phyloP scores from a whole-genome alignment of 2,329 filamentous ascomycete genomes.

The Nemania bipapillata region DNA sequence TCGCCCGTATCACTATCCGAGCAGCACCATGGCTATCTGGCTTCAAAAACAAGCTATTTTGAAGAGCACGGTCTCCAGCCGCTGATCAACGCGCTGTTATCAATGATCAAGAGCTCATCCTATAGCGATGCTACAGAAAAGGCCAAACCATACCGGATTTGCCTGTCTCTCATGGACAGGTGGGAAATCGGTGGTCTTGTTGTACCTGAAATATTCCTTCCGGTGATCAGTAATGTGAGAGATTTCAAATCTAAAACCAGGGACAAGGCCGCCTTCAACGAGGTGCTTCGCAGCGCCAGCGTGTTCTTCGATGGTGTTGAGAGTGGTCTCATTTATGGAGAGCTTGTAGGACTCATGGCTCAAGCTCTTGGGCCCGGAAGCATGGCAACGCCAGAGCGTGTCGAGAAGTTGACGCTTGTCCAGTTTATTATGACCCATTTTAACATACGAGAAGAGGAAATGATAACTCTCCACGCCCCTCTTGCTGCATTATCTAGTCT shows the following conservation, averaged over 20 bases:
- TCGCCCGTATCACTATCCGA: conserved; percentile 58
- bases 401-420: conserved; percentile 76
- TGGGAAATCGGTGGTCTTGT: conserved; percentile 96
- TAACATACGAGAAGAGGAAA: conserved; percentile 95
- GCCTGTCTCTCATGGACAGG: conserved; percentile 94
- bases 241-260: conserved; percentile 74
- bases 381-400: conserved; percentile 59
- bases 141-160: conserved; percentile 88
- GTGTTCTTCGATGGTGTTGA: conserved; percentile 98
- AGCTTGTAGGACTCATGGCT: conserved; percentile 75
- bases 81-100: conserved; percentile 77
- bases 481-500: conserved; percentile 74
- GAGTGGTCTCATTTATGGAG: conserved; percentile 89
- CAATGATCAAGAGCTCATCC: conserved; percentile 73
- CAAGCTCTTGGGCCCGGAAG: conserved; percentile 65
- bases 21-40: conserved; percentile 59
- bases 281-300: conserved; percentile 91
- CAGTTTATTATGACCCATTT: conserved; percentile 87
- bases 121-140: conserved; percentile 69
- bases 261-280: conserved; percentile 77
- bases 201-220: conserved; percentile 87
- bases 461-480: conserved; percentile 87
- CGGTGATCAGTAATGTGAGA: conserved; percentile 82
- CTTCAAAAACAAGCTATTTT: conserved; percentile 81
- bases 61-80: conserved; percentile 79